A percentile compares a stretch with the other conserved stretches of the same genome.
These are phyloP conservation scores for Phytopythium aichiense DNA, from an alignment of 352 stramenopile genomes.

Conservation along the genomic window DNA sequence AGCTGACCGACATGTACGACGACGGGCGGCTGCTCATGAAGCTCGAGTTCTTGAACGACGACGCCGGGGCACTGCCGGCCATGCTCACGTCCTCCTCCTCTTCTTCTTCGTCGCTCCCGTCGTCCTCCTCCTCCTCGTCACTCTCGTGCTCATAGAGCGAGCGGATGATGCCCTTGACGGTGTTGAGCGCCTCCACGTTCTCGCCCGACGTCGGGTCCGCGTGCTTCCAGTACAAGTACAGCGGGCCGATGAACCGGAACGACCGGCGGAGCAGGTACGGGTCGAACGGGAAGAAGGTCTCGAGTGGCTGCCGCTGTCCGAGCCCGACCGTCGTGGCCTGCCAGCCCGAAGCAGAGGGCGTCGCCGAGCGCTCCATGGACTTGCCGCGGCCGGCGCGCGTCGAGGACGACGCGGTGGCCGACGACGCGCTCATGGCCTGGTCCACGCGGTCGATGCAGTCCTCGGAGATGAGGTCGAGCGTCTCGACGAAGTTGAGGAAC, in stretches of 20 bases:
- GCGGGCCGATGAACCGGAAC: constrained; percentile 89
- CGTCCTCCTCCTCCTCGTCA: constrained; percentile 32
- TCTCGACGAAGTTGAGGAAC: constrained; percentile 80
- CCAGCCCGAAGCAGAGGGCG: constrained; percentile 28
- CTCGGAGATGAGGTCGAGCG: constrained; percentile 71
- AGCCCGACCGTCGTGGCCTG: constrained; percentile 25
- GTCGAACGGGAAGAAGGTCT: constrained; percentile 98
- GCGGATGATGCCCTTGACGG: constrained; percentile 58
- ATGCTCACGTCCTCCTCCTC: constrained; percentile 55
- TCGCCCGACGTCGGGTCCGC: constrained; percentile 72
- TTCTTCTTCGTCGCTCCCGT: constrained; percentile 31
- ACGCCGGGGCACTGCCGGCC: constrained; percentile 38
- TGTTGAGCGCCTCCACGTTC: constrained; percentile 58
- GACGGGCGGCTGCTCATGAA: constrained; percentile 53
- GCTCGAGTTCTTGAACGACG: constrained; percentile 39
- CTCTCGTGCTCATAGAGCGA: constrained; percentile 43
- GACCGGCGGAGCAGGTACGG: constrained; percentile 94
- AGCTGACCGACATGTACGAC: constrained; percentile 53
- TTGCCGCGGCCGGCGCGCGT: constrained; percentile 20
- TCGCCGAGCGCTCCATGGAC: constrained; percentile 65
- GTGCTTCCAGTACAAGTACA: constrained; percentile 95
- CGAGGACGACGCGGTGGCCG: constrained; percentile 15
- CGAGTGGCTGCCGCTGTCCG: constrained; percentile 53
- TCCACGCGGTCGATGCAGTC: constrained; percentile 74
- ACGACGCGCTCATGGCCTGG: constrained; percentile 53